phyloP scores from a whole-genome alignment of 2,329 filamentous ascomycete species.

The Calonectria pauciramosa region DNA sequence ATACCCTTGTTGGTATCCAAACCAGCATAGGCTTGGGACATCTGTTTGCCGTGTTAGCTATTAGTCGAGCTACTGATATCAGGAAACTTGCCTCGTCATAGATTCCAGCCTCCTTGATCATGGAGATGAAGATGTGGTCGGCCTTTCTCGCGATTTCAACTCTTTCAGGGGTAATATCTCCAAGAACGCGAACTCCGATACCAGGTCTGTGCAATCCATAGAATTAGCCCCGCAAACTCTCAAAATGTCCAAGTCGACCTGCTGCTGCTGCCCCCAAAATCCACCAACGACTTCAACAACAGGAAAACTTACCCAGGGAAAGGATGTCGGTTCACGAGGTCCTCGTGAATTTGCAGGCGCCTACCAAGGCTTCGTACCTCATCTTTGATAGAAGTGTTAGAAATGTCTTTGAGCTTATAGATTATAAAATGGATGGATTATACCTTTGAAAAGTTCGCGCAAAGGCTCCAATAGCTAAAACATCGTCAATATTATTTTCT shows the following conservation, averaged over 20 bases:
- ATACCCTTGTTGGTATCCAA: slow-evolving; percentile 55
- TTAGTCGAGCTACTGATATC: no score
- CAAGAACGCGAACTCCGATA: slow-evolving; percentile 48
- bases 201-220: background rate
- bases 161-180: slow-evolving; percentile 84
- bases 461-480: background rate
- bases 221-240: background rate
- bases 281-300: no score
- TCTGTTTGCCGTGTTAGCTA: no score
- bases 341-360: background rate
- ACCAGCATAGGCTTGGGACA: slow-evolving; percentile 63
- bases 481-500: background rate
- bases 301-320: background rate
- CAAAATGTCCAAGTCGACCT: no score
- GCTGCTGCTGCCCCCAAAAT: no score
- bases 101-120: slow-evolving; percentile 79
- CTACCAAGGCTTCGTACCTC: background rate
- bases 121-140: slow-evolving; percentile 82
- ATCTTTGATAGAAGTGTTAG: background rate
- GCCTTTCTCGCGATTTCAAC: slow-evolving; percentile 85
- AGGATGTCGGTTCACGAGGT: background rate
- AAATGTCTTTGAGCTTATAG: no score
- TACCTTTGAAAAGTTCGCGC: no score
- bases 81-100: slow-evolving; percentile 68
- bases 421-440: background rate